Base-by-base conservation (phyloP, 331 rosid species). In the Dryas integrifolia region DNA sequence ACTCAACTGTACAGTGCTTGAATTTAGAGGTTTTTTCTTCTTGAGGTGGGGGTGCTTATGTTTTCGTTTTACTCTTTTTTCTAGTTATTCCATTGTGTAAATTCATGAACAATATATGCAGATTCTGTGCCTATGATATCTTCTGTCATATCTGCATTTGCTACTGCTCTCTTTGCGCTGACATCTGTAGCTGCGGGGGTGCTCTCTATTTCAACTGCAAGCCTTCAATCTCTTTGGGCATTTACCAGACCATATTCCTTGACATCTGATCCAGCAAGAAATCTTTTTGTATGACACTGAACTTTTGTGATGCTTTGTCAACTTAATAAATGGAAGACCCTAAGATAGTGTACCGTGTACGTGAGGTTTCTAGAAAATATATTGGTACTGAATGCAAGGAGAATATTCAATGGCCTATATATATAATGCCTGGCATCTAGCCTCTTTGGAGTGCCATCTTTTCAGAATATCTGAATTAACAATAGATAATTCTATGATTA, bases 201-300 rank as follows among this genome's bases (percentile, higher is more conserved):
- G 76, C 98, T 93, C 49, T 87, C 91, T 16, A 73, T 91, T 81
- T 91, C 95, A 56, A 88, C 89, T 51, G 86, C 97, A 65, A 91
- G 91, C 84, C 95, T 93, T 76, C 95, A 91, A 80, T 86, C 80
- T 18, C 79, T 81, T 30, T 86, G 88, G 79, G 63, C 82, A 66
- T 82, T 79, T 69, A 64, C 24, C 52, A 79, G 86, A 70, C 67
- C 89, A 16, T 79, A 90, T 65, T 83, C 88, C 69, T 85, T 86
- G 87, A 80, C 84, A 8, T 73, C 81, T 64, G 85, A 93, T 85
- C 96, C 98, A n/a, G 81, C 91, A 65, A 89, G 91, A 80, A 93
- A 85, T 83, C 90, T 91, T 64, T 88, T 93, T 9, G 98, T 93
- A 68, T 57, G 92, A 57, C 73, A 61, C 38, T 14, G 15, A 41